Percentiles rank a stretch among this genome's conserved stretches.
These are phyloP conservation scores for Mytilinidion resinicola DNA, from an alignment of 495 filamentous ascomycete species.

Conservation along the genomic window DNA sequence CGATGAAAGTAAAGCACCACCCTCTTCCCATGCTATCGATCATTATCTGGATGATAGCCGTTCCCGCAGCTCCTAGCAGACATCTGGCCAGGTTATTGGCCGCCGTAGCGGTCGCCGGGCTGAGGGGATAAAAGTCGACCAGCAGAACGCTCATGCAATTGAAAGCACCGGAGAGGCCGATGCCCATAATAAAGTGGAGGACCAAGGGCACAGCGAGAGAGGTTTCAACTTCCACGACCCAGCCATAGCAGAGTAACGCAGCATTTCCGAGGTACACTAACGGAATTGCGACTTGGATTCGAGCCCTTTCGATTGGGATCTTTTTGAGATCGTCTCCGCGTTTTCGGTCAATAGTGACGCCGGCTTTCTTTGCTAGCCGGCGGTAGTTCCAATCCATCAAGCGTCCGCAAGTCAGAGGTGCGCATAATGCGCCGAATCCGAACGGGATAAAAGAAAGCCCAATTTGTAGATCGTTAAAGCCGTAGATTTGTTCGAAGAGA, in stretches of 20 bases:
- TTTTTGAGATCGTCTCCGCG: slow-evolving; percentile 37
- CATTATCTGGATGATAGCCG: slow-evolving; percentile 61
- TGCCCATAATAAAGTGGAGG: slow-evolving; percentile 55
- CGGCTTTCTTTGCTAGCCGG: slow-evolving; percentile 37
- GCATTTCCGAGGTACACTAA: slow-evolving; percentile 25
- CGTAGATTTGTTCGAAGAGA: slow-evolving; percentile 57
- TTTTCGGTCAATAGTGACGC: slow-evolving; percentile 30
- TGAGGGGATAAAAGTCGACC: slow-evolving; percentile 58
- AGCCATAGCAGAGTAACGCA: slow-evolving; percentile 35
- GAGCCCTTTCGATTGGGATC: slow-evolving; percentile 48
- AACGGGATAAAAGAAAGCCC: slow-evolving; percentile 49
- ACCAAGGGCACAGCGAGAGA: slow-evolving; percentile 37
- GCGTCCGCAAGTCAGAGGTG: slow-evolving; percentile 28
- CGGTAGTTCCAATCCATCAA: slow-evolving; percentile 41
- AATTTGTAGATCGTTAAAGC: slow-evolving; percentile 59
- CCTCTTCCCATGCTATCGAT: slow-evolving; percentile 57
- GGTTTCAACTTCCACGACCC: slow-evolving; percentile 33
- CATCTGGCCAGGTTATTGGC: slow-evolving; percentile 66
- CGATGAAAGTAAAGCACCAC: slow-evolving; percentile 65
- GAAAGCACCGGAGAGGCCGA: slow-evolving; percentile 50
- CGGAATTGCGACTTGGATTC: slow-evolving; percentile 35
- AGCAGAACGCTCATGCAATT: slow-evolving; percentile 51
- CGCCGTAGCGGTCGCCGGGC: slow-evolving; percentile 59
- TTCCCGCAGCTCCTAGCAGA: slow-evolving; percentile 59
- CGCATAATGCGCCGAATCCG: slow-evolving; percentile 25